A percentile compares a stretch with the other conserved stretches of the same genome.
Conservation (phyloP, 371 early-diverging fungal species). For the Nematocida parisii region DNA sequence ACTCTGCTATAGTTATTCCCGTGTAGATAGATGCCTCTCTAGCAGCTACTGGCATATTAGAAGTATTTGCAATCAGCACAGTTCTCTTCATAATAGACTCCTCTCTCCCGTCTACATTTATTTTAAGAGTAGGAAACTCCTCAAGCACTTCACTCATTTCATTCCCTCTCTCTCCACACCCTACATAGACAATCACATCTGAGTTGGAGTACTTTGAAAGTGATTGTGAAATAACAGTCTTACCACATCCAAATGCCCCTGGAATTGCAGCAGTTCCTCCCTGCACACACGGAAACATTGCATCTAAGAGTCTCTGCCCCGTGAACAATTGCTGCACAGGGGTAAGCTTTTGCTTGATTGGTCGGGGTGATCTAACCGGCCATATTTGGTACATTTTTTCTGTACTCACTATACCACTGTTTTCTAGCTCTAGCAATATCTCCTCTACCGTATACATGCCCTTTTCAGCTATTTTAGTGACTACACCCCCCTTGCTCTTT, state of each 20-base stretch:
- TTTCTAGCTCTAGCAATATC: constrained; percentile 86
- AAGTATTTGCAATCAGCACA: constrained; percentile 97
- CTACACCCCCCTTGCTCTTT: constrained; percentile 84
- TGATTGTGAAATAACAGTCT: constrained; percentile 99
- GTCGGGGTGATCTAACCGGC: constrained; percentile 97
- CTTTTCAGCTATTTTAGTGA: constrained; percentile 86
- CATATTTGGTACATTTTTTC: constrained; percentile 84
- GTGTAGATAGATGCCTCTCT: constrained; percentile 99
- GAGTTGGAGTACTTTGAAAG: constrained; percentile 99
- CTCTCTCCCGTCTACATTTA: constrained; percentile 63
- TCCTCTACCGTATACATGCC: constrained; percentile 88
- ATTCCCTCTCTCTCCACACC: constrained; percentile 98
- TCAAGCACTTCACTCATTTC: constrained; percentile 99
- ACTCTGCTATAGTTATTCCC: constrained; percentile 99
- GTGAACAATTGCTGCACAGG: constrained; percentile 93
- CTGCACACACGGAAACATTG: constrained; percentile 98
- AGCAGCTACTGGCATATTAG: constrained; percentile 99
- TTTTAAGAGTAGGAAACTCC: constrained; percentile 84
- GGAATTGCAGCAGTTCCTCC: constrained; percentile 99
- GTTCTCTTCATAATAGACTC: constrained; percentile 99
- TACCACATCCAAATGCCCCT: constrained; percentile 99
- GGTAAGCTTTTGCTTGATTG: constrained; percentile 87
- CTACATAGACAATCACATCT: constrained; percentile 98
- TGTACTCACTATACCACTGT: constrained; percentile 76
- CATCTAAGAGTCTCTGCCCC: constrained; percentile 97